Base-by-base conservation (phyloP, 1,139 yeast species). In the Pneumocystis wakefieldiae region DNA sequence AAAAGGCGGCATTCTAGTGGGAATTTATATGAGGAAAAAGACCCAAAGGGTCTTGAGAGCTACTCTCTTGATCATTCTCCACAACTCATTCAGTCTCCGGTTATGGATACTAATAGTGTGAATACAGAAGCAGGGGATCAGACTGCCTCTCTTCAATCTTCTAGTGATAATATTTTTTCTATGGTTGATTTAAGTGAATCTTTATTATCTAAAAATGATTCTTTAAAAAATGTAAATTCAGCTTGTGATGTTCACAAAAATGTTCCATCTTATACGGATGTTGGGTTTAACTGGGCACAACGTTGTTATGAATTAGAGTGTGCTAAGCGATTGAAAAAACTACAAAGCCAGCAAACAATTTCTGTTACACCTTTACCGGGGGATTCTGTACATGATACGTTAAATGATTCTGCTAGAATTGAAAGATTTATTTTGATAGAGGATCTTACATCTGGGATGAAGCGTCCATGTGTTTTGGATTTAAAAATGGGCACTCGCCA, bases 401-500 rank as follows among this genome's bases (percentile, higher is more conserved):
- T 32, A 29, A 29, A 32, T 6, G 35, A 32, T 17, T 68, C 70
- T 61, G 71, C 75, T 2, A 71, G 86, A 62, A 83, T 86, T 61
- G 95, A 87, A 73, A 78, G 94, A 68, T 90, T 90, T 71, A 86
- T 94, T 55, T 76, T 94, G n/a, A 77, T 91, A 63, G 98, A 94
- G 71, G 99, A 94, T 74, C 76, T 94, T 63, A 91, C 97, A 0
- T 81, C 85, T 62, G 88, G 89, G 41, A 83, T 92, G 85, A 77
- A 75, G 41, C 81, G 81, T 66, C 97, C 98, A 0, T 90, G 97
- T 72, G 97, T 92, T 0, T 77, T 94, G 65, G 99, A 94, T 74
- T 78, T 94, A 68, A 94, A 94, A 73, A 92, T 94, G 97, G 99
- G 99, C 1, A 91, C 99, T 0, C 80, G 99, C 63, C 99, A 94